phyloP scores from a whole-genome alignment of 1,284 basidiomycete genomes.

The Ceratobasidium sp. region DNA sequence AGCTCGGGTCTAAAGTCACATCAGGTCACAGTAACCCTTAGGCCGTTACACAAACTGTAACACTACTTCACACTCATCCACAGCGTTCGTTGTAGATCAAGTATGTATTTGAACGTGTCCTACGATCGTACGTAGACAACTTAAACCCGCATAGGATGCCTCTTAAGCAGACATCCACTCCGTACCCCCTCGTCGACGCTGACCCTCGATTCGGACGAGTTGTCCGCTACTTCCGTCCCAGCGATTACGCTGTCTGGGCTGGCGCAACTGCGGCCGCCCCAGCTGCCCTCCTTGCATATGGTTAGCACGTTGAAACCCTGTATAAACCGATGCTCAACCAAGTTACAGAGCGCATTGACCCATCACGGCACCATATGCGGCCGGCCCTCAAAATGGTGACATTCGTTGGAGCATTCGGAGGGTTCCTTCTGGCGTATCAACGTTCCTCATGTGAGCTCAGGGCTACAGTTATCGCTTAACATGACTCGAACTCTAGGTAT shows the following conservation, averaged over 20 bases:
- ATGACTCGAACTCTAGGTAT: not conserved
- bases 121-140: not conserved
- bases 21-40: not conserved
- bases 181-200: constrained; percentile 88
- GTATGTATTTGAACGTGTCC: constrained; percentile 1
- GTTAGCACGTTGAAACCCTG: constrained; percentile 61
- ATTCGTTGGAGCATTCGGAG: constrained; percentile 82
- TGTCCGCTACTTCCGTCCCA: constrained; percentile 87
- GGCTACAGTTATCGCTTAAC: not conserved
- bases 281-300: constrained; percentile 78
- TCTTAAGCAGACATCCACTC: constrained; percentile 76
- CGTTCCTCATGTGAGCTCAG: constrained; percentile 81
- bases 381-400: constrained; percentile 62
- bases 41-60: constrained; percentile 15
- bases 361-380: constrained; percentile 50
- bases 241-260: constrained; percentile 91
- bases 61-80: constrained; percentile 37
- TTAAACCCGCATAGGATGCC: constrained; percentile 65
- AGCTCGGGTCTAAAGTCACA: not conserved
- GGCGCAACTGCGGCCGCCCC: constrained; percentile 86
- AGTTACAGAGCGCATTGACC: constrained; percentile 37
- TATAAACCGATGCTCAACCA: constrained; percentile 12
- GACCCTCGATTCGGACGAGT: constrained; percentile 95
- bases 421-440: constrained; percentile 96
- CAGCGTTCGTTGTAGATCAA: constrained; percentile 4